These are phyloP conservation scores for Dioscorea cayenensis DNA, from an alignment of 116 monocot genomes.

Conservation along the genomic window DNA sequence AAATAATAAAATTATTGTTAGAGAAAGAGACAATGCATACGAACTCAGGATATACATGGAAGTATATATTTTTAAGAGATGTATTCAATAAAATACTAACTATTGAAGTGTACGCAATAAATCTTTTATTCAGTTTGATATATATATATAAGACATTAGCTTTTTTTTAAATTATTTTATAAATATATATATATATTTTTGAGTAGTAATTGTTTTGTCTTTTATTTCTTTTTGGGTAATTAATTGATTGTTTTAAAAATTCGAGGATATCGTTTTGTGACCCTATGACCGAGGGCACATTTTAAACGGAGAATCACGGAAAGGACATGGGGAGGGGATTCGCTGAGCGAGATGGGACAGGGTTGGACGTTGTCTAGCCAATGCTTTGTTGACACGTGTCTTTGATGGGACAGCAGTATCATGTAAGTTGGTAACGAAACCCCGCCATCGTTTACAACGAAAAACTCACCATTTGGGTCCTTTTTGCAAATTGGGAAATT, in stretches of 20 bases:
- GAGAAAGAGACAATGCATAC: too few species aligned
- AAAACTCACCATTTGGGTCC: not conserved
- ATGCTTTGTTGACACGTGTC: not conserved
- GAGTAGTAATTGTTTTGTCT: not conserved
- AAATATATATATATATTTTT: too few species aligned
- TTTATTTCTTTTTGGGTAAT: not conserved
- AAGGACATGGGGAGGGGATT: not conserved
- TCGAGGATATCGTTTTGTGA: not conserved
- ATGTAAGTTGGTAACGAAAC: not conserved
- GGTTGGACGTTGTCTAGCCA: not conserved
- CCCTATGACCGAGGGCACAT: not conserved
- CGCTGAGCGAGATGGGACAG: not conserved
- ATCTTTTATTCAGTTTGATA: too few species aligned
- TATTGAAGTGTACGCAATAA: too few species aligned
- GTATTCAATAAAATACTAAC: too few species aligned
- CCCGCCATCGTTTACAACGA: not conserved
- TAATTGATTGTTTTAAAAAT: not conserved
- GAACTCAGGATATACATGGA: too few species aligned
- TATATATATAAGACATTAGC: too few species aligned
- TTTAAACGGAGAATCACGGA: not conserved
- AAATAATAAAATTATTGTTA: too few species aligned
- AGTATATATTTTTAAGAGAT: too few species aligned
- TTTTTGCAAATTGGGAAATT: too few species aligned
- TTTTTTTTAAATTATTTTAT: too few species aligned
- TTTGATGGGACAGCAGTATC: not conserved